Percentiles rank a stretch among this genome's conserved stretches.
These are phyloP conservation scores for Saccharomycopsis oosterbeekiorum DNA, from an alignment of 805 yeast species.

Conservation along the genomic window DNA sequence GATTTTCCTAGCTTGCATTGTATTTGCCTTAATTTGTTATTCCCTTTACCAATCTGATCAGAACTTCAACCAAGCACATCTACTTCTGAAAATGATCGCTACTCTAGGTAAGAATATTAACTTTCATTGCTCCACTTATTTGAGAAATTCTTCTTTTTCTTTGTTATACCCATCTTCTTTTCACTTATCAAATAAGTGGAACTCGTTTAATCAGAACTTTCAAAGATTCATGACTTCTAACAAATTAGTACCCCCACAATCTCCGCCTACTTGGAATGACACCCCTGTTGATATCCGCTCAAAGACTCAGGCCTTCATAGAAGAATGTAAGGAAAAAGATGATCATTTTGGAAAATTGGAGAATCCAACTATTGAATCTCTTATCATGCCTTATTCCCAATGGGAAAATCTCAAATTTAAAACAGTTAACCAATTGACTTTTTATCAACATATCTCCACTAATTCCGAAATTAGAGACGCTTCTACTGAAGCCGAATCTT, in stretches of 20 bases:
- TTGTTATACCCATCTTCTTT: background rate
- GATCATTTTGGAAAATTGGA: slow-evolving; percentile 43
- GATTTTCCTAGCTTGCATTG: background rate
- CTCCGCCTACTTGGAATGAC: slow-evolving; percentile 49
- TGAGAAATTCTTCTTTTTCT: background rate
- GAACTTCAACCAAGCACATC: background rate
- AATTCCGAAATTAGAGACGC: slow-evolving; percentile 62
- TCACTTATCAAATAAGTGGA: background rate
- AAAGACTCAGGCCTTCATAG: slow-evolving; percentile 36
- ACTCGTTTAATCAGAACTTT: background rate
- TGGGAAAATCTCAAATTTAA: slow-evolving; percentile 41
- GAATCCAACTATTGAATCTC: slow-evolving; percentile 45
- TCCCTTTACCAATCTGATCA: slow-evolving; percentile 11
- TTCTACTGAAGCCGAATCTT: slow-evolving; percentile 51
- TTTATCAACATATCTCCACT: slow-evolving; percentile 64
- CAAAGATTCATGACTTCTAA: slow-evolving; percentile 1
- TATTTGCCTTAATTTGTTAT: slow-evolving; percentile 16
- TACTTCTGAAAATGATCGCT: slow-evolving; percentile 3
- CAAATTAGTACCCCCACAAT: slow-evolving; percentile 26
- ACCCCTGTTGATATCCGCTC: slow-evolving; percentile 40
- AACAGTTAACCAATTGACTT: slow-evolving; percentile 43
- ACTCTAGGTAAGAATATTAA: slow-evolving; percentile 14
- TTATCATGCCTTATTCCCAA: slow-evolving; percentile 43
- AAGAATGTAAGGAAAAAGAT: slow-evolving; percentile 34
- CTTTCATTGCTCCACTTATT: background rate